A percentile compares a stretch with the other conserved stretches of the same genome.
Conservation (phyloP, 1,139 yeast genomes). For the Kurtzmaniella natalensis region DNA sequence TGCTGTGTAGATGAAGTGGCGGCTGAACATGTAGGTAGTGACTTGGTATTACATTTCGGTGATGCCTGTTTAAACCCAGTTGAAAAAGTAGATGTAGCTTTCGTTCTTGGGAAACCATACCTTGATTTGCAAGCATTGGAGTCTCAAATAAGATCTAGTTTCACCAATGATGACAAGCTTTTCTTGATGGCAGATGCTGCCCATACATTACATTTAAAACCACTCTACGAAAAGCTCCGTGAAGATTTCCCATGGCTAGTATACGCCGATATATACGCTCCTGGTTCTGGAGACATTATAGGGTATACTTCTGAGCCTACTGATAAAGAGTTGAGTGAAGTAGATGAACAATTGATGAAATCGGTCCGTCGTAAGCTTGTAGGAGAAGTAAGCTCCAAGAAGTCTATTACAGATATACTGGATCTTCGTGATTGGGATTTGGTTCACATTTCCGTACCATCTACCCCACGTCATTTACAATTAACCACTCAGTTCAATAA, state of each 20-base stretch:
- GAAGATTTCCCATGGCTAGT: slow-evolving; percentile 37
- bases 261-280: slow-evolving; percentile 42
- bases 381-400: slow-evolving; percentile 11
- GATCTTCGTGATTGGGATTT: slow-evolving; percentile 40
- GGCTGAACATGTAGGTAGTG: slow-evolving; percentile 86
- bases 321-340: slow-evolving; percentile 1
- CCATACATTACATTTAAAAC: slow-evolving; percentile 38
- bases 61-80: slow-evolving; percentile 88
- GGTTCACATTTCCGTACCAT: slow-evolving; percentile 71
- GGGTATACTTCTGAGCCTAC: slow-evolving; percentile 29
- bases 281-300: slow-evolving; percentile 30
- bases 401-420: slow-evolving; percentile 18
- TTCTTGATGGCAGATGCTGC: slow-evolving; percentile 70
- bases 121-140: slow-evolving; percentile 34
- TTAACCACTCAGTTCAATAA: slow-evolving; percentile 65
- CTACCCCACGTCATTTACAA: slow-evolving; percentile 72
- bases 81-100: slow-evolving; percentile 65
- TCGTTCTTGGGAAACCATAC: slow-evolving; percentile 68
- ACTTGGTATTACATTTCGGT: slow-evolving; percentile 87
- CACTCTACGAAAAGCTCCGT: slow-evolving; percentile 29
- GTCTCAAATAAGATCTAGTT: slow-evolving; percentile 28
- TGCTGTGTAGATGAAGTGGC: slow-evolving; percentile 98
- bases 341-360: slow-evolving; percentile 1
- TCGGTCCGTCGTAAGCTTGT: slow-evolving; percentile 25
- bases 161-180: slow-evolving; percentile 32